Evolutionary conservation across 768 basidiomycete species (phyloP).

Genomic region (Lentinula boryana): DNA sequence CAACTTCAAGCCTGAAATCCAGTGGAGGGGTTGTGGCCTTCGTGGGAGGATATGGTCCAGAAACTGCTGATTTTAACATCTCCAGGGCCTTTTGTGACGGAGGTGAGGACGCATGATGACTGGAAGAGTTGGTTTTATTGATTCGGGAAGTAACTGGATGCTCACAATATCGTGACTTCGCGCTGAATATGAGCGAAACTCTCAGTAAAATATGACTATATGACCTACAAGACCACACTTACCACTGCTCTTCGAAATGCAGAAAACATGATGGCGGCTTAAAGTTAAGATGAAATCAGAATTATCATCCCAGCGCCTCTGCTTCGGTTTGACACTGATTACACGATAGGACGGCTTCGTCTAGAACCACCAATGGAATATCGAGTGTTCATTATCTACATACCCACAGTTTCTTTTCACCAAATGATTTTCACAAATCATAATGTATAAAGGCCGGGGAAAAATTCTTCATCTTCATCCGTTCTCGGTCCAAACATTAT

Average conservation of each 20-base stretch:
- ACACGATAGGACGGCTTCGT: not conserved
- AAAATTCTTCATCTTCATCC: not conserved
- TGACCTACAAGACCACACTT: not conserved
- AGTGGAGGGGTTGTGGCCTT: slow-evolving; percentile 45
- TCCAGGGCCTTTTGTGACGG: slow-evolving; percentile 57
- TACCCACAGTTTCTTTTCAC: not conserved
- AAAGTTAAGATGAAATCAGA: not conserved
- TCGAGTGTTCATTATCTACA: not conserved
- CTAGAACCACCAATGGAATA: not conserved
- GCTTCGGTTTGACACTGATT: not conserved
- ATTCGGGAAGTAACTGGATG: not conserved
- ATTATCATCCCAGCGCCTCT: not conserved
- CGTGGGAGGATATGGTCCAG: slow-evolving; percentile 54
- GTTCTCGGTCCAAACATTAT: not conserved
- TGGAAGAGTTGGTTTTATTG: slow-evolving; percentile 17
- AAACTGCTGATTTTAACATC: slow-evolving; percentile 52
- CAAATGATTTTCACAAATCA: too few relatives aligned
- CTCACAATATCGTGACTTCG: slow-evolving; percentile 65
- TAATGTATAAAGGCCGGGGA: not conserved
- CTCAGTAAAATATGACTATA: too few relatives aligned
- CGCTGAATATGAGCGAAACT: slow-evolving; percentile 22
- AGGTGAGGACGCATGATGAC: slow-evolving; percentile 62
- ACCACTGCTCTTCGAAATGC: not conserved
- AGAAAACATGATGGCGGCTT: slow-evolving; percentile 4
- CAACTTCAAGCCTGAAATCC: slow-evolving; percentile 64